Conservation (phyloP, 352 stramenopile genomes). For the Phytophthora pini region DNA sequence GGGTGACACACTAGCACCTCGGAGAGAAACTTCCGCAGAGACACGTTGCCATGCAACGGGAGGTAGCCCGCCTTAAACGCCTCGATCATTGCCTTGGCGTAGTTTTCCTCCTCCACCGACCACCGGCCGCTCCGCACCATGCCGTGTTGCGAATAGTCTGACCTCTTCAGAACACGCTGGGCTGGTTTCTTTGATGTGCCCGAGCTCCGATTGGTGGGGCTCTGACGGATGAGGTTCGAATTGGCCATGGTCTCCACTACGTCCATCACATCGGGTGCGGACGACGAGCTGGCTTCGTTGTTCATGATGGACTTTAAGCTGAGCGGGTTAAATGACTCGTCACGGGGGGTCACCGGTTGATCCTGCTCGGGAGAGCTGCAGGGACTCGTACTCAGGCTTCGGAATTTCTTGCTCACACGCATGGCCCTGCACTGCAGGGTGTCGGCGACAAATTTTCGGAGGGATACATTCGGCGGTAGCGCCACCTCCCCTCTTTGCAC, state of each 20-base stretch:
- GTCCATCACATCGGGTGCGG: slow-evolving; percentile 15
- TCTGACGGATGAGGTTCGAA: slow-evolving; percentile 32
- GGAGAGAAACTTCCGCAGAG: slow-evolving; percentile 87
- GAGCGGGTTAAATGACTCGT: slow-evolving; percentile 63
- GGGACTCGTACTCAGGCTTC: slow-evolving; percentile 36
- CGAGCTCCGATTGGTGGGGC: slow-evolving; percentile 19
- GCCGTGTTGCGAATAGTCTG: slow-evolving; percentile 81
- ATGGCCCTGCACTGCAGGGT: slow-evolving; percentile 71
- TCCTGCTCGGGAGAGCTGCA: slow-evolving; percentile 11
- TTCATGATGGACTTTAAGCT: slow-evolving; percentile 85
- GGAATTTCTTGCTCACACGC: slow-evolving; percentile 74
- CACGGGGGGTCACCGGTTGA: slow-evolving; percentile 9
- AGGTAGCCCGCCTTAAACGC: slow-evolving; percentile 77
- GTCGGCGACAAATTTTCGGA: slow-evolving; percentile 65
- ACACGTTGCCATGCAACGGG: slow-evolving; percentile 81
- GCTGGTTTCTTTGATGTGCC: slow-evolving; percentile 41
- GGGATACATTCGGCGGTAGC: slow-evolving; percentile 56
- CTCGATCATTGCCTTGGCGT: slow-evolving; percentile 86
- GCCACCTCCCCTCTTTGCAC: slow-evolving; percentile 50
- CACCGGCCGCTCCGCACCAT: slow-evolving; percentile 74
- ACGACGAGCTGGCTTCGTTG: slow-evolving; percentile 44
- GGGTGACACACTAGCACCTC: slow-evolving; percentile 89
- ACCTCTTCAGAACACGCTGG: slow-evolving; percentile 71
- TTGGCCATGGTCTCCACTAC: slow-evolving; percentile 31
- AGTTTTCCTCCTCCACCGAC: slow-evolving; percentile 78